Conservation (phyloP, 1,139 yeast species). For the Geotrichum armillariae region DNA sequence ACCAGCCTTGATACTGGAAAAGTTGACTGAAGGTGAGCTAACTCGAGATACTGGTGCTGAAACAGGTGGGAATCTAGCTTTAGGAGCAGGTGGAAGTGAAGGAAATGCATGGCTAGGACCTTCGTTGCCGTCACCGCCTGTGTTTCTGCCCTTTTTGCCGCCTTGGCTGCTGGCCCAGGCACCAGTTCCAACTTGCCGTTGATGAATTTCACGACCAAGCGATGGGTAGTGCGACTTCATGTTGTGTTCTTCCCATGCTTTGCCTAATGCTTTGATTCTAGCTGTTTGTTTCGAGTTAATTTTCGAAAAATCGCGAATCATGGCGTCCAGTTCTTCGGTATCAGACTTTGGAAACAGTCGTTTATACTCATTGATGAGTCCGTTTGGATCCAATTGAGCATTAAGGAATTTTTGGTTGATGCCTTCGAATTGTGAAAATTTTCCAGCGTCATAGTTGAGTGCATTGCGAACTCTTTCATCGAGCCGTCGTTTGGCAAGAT, state of each 20-base stretch:
- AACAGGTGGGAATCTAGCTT: conserved; percentile 11
- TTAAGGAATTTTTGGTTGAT: conserved; percentile 52
- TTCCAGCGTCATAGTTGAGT: conserved; percentile 52
- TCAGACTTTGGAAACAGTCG: conserved; percentile 47
- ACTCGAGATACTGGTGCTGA: conserved; percentile 19
- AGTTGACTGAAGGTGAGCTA: conserved; percentile 16
- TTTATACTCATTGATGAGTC: conserved; percentile 52
- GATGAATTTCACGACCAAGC: conserved; percentile 8
- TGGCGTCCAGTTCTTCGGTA: conserved; percentile 46
- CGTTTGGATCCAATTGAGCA: conserved; percentile 50
- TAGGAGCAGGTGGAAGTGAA: conserved; percentile 25
- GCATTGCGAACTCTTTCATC: conserved; percentile 73
- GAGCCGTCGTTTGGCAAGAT: conserved; percentile 60
- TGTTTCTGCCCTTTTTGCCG: not conserved
- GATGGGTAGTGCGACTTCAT: conserved; percentile 21
- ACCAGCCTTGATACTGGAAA: not conserved
- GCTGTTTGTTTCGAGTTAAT: conserved; percentile 35
- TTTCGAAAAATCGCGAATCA: conserved; percentile 47
- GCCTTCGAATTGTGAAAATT: conserved; percentile 50
- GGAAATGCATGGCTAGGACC: conserved; percentile 27
- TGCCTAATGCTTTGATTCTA: conserved; percentile 17
- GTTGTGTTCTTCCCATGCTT: conserved; percentile 23
- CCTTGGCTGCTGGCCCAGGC: conserved; percentile 19
- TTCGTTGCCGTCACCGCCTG: not conserved
- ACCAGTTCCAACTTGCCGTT: conserved; percentile 13